These are phyloP conservation scores for Rhizopus delemar DNA, from an alignment of 371 early-diverging fungal genomes.

Conservation along the genomic window DNA sequence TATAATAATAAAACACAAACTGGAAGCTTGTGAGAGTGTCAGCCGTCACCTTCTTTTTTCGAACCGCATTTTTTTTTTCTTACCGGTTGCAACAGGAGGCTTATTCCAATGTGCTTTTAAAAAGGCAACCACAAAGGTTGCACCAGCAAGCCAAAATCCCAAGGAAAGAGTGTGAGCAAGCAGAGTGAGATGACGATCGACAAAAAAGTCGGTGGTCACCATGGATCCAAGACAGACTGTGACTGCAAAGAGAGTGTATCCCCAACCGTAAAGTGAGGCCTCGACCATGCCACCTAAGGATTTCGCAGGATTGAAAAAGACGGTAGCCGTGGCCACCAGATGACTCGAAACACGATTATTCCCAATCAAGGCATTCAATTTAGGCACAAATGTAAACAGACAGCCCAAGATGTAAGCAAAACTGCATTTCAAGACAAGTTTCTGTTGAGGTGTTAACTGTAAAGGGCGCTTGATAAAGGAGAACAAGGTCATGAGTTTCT, in stretches of 20 bases:
- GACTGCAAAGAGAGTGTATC: constrained; percentile 55
- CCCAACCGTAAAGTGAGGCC: constrained; percentile 61
- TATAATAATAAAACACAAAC: constrained; percentile 61
- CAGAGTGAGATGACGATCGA: constrained; percentile 37
- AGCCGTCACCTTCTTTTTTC: too few relatives aligned
- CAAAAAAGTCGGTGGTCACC: constrained; percentile 61
- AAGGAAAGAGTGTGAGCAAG: constrained; percentile 55
- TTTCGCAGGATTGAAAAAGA: constrained; percentile 73
- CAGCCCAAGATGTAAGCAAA: constrained; percentile 60
- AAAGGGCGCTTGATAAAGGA: neutral
- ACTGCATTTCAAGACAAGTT: constrained; percentile 60
- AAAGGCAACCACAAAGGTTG: constrained; percentile 61
- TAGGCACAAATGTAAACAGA: constrained; percentile 59
- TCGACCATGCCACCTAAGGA: constrained; percentile 70
- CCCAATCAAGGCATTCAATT: constrained; percentile 46
- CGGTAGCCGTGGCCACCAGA: constrained; percentile 63
- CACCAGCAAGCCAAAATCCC: constrained; percentile 58
- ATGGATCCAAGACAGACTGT: constrained; percentile 54
- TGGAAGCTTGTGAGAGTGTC: constrained; percentile 38
- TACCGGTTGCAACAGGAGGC: constrained; percentile 58
- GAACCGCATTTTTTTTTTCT: neutral
- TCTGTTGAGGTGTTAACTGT: constrained; percentile 30
- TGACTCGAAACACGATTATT: constrained; percentile 54
- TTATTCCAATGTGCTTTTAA: constrained; percentile 65
- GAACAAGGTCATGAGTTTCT: neutral